Evolutionary conservation across 1,284 basidiomycete genomes (phyloP).

Genomic region (Apiotrichum montevideense): DNA sequence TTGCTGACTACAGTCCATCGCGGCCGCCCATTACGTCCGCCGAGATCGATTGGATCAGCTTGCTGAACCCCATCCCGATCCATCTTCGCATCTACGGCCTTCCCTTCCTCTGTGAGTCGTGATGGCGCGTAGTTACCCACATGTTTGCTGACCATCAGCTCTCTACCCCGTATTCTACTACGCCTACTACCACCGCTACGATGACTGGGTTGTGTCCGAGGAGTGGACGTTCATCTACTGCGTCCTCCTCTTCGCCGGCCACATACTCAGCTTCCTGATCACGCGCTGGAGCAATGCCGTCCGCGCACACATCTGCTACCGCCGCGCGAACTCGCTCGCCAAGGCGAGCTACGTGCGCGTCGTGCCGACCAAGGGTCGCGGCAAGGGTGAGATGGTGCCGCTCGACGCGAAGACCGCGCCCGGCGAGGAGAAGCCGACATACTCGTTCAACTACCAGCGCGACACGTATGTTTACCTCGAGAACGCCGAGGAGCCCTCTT

Average conservation of each 20-base stretch:
- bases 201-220: slow-evolving; percentile 84
- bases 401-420: slow-evolving; percentile 59
- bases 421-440: slow-evolving; percentile 54
- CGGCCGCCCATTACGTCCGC: slow-evolving; percentile 58
- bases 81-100: slow-evolving; percentile 73
- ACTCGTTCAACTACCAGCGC: slow-evolving; percentile 90
- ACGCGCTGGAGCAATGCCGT: slow-evolving; percentile 85
- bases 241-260: slow-evolving; percentile 73
- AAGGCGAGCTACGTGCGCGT: slow-evolving; percentile 78
- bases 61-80: slow-evolving; percentile 74
- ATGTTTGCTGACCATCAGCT: slow-evolving; percentile 27
- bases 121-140: too few species aligned
- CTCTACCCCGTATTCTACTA: slow-evolving; percentile 87
- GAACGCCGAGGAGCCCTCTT: slow-evolving; percentile 53
- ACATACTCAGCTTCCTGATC: slow-evolving; percentile 86
- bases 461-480: slow-evolving; percentile 78
- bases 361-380: slow-evolving; percentile 76
- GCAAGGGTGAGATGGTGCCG: slow-evolving; percentile 82
- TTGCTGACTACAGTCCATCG: slow-evolving; percentile 1
- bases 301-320: slow-evolving; percentile 67
- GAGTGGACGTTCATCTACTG: slow-evolving; percentile 95
- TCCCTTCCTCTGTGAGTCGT: slow-evolving; percentile 55
- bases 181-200: slow-evolving; percentile 78
- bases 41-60: slow-evolving; percentile 73
- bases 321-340: slow-evolving; percentile 60